Conservation (phyloP, 139 green algal species). For the Bryopsis sp. region DNA sequence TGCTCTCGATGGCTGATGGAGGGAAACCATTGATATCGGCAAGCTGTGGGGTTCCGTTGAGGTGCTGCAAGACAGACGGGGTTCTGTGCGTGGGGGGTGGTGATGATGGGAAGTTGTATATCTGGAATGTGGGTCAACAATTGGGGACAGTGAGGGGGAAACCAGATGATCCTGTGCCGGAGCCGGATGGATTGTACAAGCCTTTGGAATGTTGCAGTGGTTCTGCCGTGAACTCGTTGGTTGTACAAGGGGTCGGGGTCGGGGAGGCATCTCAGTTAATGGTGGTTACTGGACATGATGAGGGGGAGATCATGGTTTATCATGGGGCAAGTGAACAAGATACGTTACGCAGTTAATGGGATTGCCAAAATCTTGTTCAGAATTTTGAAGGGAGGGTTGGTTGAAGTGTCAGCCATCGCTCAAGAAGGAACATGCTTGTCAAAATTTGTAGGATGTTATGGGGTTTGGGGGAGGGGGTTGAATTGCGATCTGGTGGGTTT, state of each 20-base stretch:
- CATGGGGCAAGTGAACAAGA: too few relatives aligned
- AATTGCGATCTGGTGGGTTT: too few relatives aligned
- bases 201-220: conserved; percentile 18
- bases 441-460: too few relatives aligned
- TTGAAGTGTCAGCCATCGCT: too few relatives aligned
- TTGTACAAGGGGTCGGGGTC: not conserved
- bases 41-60: conserved; percentile 30
- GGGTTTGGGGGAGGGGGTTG: too few relatives aligned
- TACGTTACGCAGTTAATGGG: too few relatives aligned
- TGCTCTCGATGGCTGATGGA: conserved; percentile 37
- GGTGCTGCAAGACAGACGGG: conserved; percentile 45
- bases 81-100: conserved; percentile 35
- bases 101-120: conserved; percentile 41
- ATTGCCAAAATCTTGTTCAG: too few relatives aligned
- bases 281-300: conserved; percentile 29
- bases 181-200: conserved; percentile 32
- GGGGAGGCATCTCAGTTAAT: conserved; percentile 8
- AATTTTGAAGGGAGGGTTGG: too few relatives aligned
- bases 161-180: conserved; percentile 21
- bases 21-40: conserved; percentile 14
- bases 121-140: conserved; percentile 44
- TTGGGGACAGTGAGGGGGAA: not conserved
- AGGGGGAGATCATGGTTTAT: conserved; percentile 13
- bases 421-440: too few relatives aligned
- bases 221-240: conserved; percentile 31